Evolutionary conservation across 768 basidiomycete genomes (phyloP), one percentile per base, ranked within the genome.

Genomic region (Tulasnella sp.): DNA sequence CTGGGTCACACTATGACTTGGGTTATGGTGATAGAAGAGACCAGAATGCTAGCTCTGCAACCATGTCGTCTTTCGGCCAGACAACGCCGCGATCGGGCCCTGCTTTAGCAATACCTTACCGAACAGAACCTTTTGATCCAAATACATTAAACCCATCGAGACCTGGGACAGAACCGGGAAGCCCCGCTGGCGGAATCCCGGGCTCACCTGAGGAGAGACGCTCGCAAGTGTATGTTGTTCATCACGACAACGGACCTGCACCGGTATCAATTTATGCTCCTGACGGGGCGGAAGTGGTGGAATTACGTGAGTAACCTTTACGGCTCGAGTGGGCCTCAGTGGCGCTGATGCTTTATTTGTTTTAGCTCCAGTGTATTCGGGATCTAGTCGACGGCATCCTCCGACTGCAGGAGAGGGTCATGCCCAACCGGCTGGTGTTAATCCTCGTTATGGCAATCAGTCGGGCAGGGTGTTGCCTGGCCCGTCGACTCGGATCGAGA

Each of bases 231-330:
- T 72, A 72, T 41, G 64, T 72, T 32, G 71, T 72, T 2, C 71
- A 72, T 35, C 71, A 72, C 22, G 71, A 72, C 26, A 35, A 36
- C 37, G 64, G 71, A 26, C 62, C 62, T 14, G 71, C 71, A 8
- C 62, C 71, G 64, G 37, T 72, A 0, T 64, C 71, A 17, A 72
- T 72, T n/a, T 72, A 14, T 41, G 62, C 71, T n/a, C 39, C 64
- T 2, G 62, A 72, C 37, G 69, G 69, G 6, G 39, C 71, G 8
- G 71, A 72, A 1, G 62, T 72, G 22, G 71, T 72, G 11, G 71
- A 72, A 44, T 37, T 72, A 11, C 71, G 71, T 72, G 62, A 32
- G 71, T 72, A 26, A 19, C 26, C 35, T 1, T 47, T 5, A 16
- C 7, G 19, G 7, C 2, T 65, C 22, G 2, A 19, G 5, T n/a